These are phyloP conservation scores for Salvia splendens DNA, from an alignment of 257 asterid species.

Conservation along the genomic window DNA sequence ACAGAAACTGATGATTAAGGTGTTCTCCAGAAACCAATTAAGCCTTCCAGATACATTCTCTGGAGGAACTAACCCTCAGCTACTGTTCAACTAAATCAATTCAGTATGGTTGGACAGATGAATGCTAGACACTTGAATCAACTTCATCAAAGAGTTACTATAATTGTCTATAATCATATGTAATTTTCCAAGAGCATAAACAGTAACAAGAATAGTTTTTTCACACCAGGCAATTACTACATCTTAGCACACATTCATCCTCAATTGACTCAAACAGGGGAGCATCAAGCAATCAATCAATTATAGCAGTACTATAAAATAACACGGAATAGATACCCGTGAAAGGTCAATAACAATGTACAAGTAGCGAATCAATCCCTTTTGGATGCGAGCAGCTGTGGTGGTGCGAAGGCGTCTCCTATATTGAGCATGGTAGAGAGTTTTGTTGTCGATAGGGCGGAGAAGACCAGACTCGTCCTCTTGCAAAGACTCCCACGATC, in stretches of 20 bases:
- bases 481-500: conserved; percentile 98
- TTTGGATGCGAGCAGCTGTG: conserved; percentile 71
- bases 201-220: background rate
- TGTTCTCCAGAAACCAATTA: conserved; percentile 6
- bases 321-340: conserved; percentile 47
- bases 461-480: conserved; percentile 96
- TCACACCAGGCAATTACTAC: conserved; percentile 18
- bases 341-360: conserved; percentile 86
- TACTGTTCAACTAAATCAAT: conserved; percentile 7
- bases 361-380: conserved; percentile 87
- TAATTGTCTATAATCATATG: background rate
- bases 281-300: conserved; percentile 11
- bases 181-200: conserved; percentile 1
- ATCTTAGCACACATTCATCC: background rate
- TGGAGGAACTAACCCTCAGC: conserved; percentile 15
- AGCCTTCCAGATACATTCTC: background rate
- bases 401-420: conserved; percentile 77
- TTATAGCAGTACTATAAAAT: too few relatives aligned
- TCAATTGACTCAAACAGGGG: background rate
- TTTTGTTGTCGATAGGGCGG: conserved; percentile 86
- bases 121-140: background rate
- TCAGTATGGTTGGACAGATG: background rate
- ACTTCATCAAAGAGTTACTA: conserved; percentile 1
- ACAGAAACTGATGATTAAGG: background rate
- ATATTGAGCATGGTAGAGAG: conserved; percentile 88